These are phyloP conservation scores for Glomus cerebriforme DNA, from an alignment of 192 early-diverging fungal genomes.

Conservation along the genomic window DNA sequence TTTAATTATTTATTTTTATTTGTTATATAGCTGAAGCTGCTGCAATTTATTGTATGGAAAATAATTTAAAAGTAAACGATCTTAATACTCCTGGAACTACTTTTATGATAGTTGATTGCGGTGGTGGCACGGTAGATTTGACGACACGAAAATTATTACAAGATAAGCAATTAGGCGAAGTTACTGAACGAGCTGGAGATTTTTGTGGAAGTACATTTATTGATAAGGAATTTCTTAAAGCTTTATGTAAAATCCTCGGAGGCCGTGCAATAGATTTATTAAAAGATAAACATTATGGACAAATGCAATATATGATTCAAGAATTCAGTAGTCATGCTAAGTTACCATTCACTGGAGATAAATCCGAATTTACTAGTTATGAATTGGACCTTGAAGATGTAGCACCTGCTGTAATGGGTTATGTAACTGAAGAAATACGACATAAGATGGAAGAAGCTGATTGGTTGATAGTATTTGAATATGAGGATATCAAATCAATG, in stretches of 20 bases:
- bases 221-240: slow-evolving; percentile 12
- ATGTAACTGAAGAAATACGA: background rate
- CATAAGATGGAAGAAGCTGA: slow-evolving; percentile 42
- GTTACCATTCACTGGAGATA: background rate
- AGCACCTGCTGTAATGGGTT: background rate
- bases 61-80: background rate
- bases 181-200: background rate
- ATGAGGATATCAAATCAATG: slow-evolving; percentile 50
- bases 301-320: slow-evolving; percentile 12
- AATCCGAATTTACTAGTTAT: background rate
- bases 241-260: background rate
- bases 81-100: slow-evolving; percentile 25
- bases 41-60: background rate
- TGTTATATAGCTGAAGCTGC: slow-evolving; percentile 17
- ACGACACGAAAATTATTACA: slow-evolving; percentile 33
- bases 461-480: slow-evolving; percentile 41
- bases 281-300: background rate
- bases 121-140: slow-evolving; percentile 61
- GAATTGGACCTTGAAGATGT: background rate
- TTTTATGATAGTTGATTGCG: slow-evolving; percentile 62
- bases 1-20: too few relatives aligned
- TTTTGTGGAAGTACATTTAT: slow-evolving; percentile 1
- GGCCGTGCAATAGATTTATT: background rate
- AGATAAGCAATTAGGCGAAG: background rate
- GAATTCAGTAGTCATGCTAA: background rate